A percentile compares a stretch with the other conserved stretches of the same genome.
phyloP scores from a whole-genome alignment of 495 filamentous ascomycete genomes.

The Terfezia boudieri region DNA sequence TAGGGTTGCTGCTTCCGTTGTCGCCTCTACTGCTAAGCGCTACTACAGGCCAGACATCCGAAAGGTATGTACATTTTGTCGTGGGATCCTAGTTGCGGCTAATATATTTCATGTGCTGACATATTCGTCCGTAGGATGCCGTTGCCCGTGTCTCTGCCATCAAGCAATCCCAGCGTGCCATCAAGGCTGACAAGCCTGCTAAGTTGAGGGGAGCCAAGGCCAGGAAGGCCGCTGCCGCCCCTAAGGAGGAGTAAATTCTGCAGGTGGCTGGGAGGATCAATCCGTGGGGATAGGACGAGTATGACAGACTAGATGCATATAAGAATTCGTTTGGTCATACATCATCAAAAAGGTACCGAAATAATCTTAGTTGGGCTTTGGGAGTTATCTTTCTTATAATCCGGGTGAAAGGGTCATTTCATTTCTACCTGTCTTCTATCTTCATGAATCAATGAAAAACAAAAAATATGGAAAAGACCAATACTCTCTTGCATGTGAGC shows the following conservation, averaged over 20 bases:
- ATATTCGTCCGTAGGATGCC: constrained; percentile 28
- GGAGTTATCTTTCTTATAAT: neutral
- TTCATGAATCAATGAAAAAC: neutral
- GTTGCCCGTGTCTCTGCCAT: constrained; percentile 77
- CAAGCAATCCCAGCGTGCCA: constrained; percentile 49
- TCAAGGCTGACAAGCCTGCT: constrained; percentile 47
- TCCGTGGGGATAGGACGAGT: constrained; percentile 7
- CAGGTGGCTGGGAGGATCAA: constrained; percentile 1
- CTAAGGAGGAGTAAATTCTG: constrained; percentile 28
- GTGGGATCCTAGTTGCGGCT: neutral
- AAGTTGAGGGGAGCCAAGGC: constrained; percentile 58
- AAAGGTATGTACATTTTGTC: constrained; percentile 19
- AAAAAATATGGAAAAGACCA: neutral
- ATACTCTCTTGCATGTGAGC: too few relatives aligned
- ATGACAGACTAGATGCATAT: neutral
- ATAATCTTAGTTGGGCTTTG: neutral
- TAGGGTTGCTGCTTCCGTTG: constrained; percentile 77
- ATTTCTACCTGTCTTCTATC: neutral
- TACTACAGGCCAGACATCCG: constrained; percentile 72
- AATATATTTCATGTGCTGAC: neutral
- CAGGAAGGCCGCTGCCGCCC: constrained; percentile 41
- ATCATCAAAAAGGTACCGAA: neutral
- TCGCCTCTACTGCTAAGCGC: constrained; percentile 53
- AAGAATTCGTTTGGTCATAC: neutral
- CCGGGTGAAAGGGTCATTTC: neutral